phyloP scores from a whole-genome alignment of 305 asterid genomes.

The Solanum hybrid region DNA sequence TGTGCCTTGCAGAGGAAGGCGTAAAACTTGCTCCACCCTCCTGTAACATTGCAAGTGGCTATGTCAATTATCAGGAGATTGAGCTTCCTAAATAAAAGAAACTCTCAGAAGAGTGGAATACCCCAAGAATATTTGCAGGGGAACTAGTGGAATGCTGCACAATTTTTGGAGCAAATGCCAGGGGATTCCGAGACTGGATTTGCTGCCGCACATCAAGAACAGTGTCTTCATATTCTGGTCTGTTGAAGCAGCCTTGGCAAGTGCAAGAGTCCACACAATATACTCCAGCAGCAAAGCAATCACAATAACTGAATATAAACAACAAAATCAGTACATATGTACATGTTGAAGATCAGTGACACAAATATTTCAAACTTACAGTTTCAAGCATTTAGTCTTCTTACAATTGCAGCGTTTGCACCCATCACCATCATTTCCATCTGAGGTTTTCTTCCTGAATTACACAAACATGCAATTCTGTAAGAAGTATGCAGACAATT shows the following conservation, averaged over 20 bases:
- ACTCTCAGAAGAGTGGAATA: constrained; percentile 15
- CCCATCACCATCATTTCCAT: constrained; percentile 34
- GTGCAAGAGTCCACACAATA: constrained; percentile 68
- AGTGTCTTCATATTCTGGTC: constrained; percentile 52
- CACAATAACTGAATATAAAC: constrained; percentile 57
- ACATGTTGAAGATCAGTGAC: constrained; percentile 6
- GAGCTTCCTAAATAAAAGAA: background rate
- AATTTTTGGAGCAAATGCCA: constrained; percentile 67
- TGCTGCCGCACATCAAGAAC: constrained; percentile 48
- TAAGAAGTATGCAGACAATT: background rate
- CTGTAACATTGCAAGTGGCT: constrained; percentile 23
- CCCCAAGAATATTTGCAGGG: constrained; percentile 33
- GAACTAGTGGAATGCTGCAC: constrained; percentile 24
- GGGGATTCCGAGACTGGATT: constrained; percentile 65
- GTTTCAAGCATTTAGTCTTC: constrained; percentile 72
- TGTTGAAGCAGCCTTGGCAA: constrained; percentile 68
- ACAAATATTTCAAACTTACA: constrained; percentile 36
- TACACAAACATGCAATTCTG: constrained; percentile 12
- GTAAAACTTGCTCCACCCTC: constrained; percentile 35
- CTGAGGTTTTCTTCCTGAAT: constrained; percentile 43
- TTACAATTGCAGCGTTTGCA: constrained; percentile 79
- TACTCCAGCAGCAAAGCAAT: constrained; percentile 77
- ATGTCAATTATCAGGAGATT: constrained; percentile 6
- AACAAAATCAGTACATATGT: constrained; percentile 3
- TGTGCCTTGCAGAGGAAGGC: constrained; percentile 63